Conservation (phyloP, 768 basidiomycete species). For the Russula foetens region DNA sequence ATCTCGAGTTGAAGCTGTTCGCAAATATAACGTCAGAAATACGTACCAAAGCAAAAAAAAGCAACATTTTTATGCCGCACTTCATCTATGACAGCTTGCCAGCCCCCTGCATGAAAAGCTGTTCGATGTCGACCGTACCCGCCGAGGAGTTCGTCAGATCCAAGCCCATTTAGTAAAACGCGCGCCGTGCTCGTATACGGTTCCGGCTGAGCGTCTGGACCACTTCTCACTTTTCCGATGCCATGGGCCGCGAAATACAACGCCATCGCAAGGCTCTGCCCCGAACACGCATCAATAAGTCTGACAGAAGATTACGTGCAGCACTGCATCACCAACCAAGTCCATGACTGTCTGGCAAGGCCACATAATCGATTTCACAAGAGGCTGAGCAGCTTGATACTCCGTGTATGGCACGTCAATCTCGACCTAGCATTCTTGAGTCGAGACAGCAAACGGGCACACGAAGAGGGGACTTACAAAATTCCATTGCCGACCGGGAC, state of each 20-base stretch:
- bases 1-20: slow-evolving; percentile 81
- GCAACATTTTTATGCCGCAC: slow-evolving; percentile 34
- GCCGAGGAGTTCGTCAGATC: slow-evolving; percentile 91
- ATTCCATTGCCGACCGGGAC: slow-evolving; percentile 80
- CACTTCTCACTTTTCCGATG: slow-evolving; percentile 44
- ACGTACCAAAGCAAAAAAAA: neutral
- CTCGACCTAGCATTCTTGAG: slow-evolving; percentile 49
- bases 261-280: slow-evolving; percentile 86
- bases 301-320: neutral
- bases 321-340: slow-evolving; percentile 44
- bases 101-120: slow-evolving; percentile 58
- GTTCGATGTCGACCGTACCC: slow-evolving; percentile 88
- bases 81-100: slow-evolving; percentile 75
- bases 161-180: slow-evolving; percentile 85
- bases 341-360: slow-evolving; percentile 87
- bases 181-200: slow-evolving; percentile 68
- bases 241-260: slow-evolving; percentile 91
- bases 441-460: slow-evolving; percentile 5
- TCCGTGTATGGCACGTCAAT: slow-evolving; percentile 82
- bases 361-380: slow-evolving; percentile 65
- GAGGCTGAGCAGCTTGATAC: slow-evolving; percentile 44
- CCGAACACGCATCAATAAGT: neutral
- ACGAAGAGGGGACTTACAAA: slow-evolving; percentile 43
- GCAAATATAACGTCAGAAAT: neutral
- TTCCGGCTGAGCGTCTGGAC: slow-evolving; percentile 29